Percentiles rank a stretch among this genome's conserved stretches.
Evolutionary conservation across 2,329 filamentous ascomycete species (phyloP).

Genomic region (Decorospora gaudefroyi): DNA sequence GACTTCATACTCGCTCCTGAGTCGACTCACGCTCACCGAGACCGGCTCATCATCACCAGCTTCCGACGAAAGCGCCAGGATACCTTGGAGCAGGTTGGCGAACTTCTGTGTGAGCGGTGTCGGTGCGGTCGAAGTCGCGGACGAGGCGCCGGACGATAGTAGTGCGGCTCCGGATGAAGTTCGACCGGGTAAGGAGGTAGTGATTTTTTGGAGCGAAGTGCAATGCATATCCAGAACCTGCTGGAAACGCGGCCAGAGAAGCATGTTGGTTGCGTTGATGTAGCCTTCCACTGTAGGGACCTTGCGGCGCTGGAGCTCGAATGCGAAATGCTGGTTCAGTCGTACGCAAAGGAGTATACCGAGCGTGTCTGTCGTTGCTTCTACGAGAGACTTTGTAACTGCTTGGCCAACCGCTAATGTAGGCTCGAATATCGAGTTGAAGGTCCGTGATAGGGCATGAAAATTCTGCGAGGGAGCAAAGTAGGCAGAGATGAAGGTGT

Average conservation of each 20-base stretch:
- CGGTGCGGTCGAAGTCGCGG: conserved; percentile 73
- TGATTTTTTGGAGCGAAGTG: conserved; percentile 73
- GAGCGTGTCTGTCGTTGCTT: conserved; percentile 79
- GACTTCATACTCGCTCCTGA: conserved; percentile 80
- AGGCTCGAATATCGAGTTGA: conserved; percentile 85
- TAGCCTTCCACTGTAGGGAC: conserved; percentile 88
- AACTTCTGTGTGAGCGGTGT: conserved; percentile 95
- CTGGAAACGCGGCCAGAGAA: conserved; percentile 94
- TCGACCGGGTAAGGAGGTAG: conserved; percentile 49
- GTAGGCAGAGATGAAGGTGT: conserved; percentile 88
- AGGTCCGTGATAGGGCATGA: conserved; percentile 77
- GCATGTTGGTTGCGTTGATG: conserved; percentile 93
- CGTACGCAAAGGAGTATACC: conserved; percentile 90
- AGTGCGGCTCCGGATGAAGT: conserved; percentile 43
- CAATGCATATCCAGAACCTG: conserved; percentile 91
- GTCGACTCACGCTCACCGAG: conserved; percentile 73
- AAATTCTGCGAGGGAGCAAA: conserved; percentile 79
- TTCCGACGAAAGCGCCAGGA: conserved; percentile 81
- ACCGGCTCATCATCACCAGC: conserved; percentile 94
- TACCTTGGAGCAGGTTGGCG: conserved; percentile 85
- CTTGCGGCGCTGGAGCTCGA: conserved; percentile 88
- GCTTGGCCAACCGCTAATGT: conserved; percentile 82
- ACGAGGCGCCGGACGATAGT: conserved; percentile 48
- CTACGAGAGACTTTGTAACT: conserved; percentile 75
- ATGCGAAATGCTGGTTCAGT: conserved; percentile 90